Evolutionary conservation across 768 basidiomycete genomes (phyloP).

Genomic region (Kwoniella sp.): DNA sequence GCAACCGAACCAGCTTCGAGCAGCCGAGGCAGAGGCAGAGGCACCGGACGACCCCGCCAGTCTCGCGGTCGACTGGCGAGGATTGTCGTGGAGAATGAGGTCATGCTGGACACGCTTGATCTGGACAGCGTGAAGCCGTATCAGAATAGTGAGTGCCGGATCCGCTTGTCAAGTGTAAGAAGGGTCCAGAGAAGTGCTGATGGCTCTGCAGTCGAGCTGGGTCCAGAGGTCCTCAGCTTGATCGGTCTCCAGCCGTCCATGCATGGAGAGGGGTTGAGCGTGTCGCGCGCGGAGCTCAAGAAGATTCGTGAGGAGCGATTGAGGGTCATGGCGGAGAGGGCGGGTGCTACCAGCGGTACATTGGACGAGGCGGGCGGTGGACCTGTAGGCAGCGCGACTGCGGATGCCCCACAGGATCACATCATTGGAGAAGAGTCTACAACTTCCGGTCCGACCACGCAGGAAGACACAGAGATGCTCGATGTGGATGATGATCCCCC

Average conservation of each 20-base stretch:
- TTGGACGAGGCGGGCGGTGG: neutral
- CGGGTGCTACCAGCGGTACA: neutral
- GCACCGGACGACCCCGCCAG: neutral
- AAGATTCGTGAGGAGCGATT: too few relatives aligned
- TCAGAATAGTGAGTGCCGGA: constrained; percentile 5
- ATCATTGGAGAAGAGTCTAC: too few relatives aligned
- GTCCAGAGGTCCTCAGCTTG: constrained; percentile 1
- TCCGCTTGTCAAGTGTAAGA: too few relatives aligned
- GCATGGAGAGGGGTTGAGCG: neutral
- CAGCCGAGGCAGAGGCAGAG: neutral
- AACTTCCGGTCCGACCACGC: neutral
- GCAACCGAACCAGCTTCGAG: too few relatives aligned
- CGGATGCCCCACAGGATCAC: neutral
- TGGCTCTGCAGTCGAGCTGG: constrained; percentile 7
- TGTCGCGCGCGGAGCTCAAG: neutral
- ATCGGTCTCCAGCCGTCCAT: constrained; percentile 3
- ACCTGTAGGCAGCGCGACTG: neutral
- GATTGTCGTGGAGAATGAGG: too few relatives aligned
- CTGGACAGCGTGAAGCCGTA: constrained; percentile 5
- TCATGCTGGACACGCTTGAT: constrained; percentile 8
- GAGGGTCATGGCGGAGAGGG: neutral
- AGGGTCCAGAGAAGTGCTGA: too few relatives aligned
- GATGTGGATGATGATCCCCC: constrained; percentile 14
- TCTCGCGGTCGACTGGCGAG: too few relatives aligned
- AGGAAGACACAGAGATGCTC: constrained; percentile 1